These are phyloP conservation scores for Pichia californica DNA, from an alignment of 805 yeast genomes.

Conservation along the genomic window DNA sequence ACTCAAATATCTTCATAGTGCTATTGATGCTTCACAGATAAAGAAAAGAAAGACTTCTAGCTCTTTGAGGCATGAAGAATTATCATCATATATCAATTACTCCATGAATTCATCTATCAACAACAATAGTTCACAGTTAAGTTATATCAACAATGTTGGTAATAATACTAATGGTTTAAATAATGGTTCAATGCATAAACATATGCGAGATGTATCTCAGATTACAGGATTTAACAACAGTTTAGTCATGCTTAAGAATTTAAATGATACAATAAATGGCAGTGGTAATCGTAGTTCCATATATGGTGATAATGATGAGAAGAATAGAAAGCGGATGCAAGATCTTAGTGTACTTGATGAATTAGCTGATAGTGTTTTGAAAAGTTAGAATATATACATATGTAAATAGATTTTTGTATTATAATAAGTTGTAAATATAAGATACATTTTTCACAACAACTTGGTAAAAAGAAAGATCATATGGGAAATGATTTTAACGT, in stretches of 20 bases:
- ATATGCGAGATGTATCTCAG: neutral
- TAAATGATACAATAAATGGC: neutral
- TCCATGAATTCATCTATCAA: neutral
- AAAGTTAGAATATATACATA: constrained; percentile 8
- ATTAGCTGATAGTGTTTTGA: constrained; percentile 23
- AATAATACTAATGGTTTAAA: neutral
- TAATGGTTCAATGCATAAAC: neutral
- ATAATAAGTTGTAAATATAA: too few species aligned
- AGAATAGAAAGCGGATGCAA: constrained; percentile 9
- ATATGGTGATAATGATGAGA: neutral
- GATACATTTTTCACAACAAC: too few species aligned
- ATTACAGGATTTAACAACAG: neutral
- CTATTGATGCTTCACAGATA: neutral
- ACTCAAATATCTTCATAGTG: constrained; percentile 1
- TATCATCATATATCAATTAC: neutral
- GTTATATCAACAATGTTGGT: neutral
- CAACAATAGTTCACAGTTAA: neutral
- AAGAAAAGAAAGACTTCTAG: constrained; percentile 3
- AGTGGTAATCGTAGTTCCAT: neutral
- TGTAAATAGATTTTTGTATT: too few species aligned
- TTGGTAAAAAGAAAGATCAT: too few species aligned
- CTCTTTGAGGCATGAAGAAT: neutral
- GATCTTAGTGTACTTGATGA: constrained; percentile 17
- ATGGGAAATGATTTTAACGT: too few species aligned
- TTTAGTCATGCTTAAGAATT: constrained; percentile 5